Base-by-base conservation (phyloP, 352 stramenopile species). In the Phytophthora brassicae region DNA sequence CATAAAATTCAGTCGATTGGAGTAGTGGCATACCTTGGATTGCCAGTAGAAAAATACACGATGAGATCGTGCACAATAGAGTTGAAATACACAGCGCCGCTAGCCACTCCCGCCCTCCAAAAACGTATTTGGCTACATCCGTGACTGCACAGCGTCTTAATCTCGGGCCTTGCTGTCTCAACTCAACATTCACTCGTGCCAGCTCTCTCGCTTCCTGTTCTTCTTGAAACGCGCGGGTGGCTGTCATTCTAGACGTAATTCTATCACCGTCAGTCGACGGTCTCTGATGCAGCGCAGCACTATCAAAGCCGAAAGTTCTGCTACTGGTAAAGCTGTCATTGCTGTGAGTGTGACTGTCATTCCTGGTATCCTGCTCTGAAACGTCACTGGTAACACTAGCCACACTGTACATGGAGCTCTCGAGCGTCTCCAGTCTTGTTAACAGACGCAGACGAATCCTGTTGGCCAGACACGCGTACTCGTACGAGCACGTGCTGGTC, bases 401-500 rank as follows among this genome's bases (percentile, higher is more conserved):
- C 4, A 28, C 43, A 24, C 19, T 55, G 17, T n/a, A 20, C 16
- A 56, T 35, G 7, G 60, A 68, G 41, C 36, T 51, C 43, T 82
- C 70, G 20, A 77, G 41, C 2, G 64, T 52, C 4, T 65, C 49
- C 7, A 84, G 56, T 39, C 56, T 45, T 16, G 69, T 66, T 12
- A 90, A 54, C 9, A 90, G 29, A 3, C 78, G 66, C 44, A 75
- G 56, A 13, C 85, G 77, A 46, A 93, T 91, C 44, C 84, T 67
- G 51, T 87, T 76, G 1, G 81, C 69, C 29, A 93, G 70, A 65
- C 81, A 93, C 52, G 84, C 68, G 61, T 86, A 93, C 64, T 93
- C 84, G 68, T 88, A 93, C 38, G 67, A 82, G 60, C 77, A 89
- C 0, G 79, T 70, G 39, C 72, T 87, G 44, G 69, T 81, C 41